Percentiles rank a stretch among this genome's conserved stretches.
Conservation (phyloP, 129 eudicot genomes). For the Artemisia tridentata region DNA sequence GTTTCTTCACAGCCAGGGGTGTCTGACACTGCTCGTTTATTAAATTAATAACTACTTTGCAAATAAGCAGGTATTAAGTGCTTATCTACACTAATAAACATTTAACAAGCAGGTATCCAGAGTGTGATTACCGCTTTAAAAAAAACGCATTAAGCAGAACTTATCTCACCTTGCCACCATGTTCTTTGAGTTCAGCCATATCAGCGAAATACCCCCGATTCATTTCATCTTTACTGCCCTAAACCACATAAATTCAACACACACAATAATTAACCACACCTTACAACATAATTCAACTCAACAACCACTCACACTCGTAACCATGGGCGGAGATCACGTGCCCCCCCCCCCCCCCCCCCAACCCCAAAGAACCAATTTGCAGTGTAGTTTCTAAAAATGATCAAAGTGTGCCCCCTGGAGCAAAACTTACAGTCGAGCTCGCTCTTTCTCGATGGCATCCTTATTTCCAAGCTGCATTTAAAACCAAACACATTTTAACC, state of each 20-base stretch:
- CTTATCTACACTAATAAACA: too few species aligned
- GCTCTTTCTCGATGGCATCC: slow-evolving; percentile 78
- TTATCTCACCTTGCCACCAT: slow-evolving; percentile 79
- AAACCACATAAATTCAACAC: slow-evolving; percentile 34
- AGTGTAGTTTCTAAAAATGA: too few species aligned
- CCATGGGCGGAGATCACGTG: too few species aligned
- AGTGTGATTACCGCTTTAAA: too few species aligned
- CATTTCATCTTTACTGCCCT: slow-evolving; percentile 99
- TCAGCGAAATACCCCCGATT: slow-evolving; percentile 94
- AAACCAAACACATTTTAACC: not conserved
- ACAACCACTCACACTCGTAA: not conserved
- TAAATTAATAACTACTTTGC: too few species aligned
- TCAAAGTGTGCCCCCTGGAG: too few species aligned
- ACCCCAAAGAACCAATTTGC: too few species aligned
- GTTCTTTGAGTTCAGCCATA: slow-evolving; percentile 73
- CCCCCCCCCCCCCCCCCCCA: too few species aligned
- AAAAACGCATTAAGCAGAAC: not conserved
- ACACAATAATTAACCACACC: slow-evolving; percentile 28
- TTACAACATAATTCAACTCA: slow-evolving; percentile 12
- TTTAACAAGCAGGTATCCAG: too few species aligned
- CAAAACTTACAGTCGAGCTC: slow-evolving; percentile 83
- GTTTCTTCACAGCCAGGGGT: too few species aligned
- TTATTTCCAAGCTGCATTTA: slow-evolving; percentile 75
- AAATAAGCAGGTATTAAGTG: too few species aligned
- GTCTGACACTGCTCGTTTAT: too few species aligned